Conservation (phyloP, 305 asterid genomes). For the Rubia tinctorum region DNA sequence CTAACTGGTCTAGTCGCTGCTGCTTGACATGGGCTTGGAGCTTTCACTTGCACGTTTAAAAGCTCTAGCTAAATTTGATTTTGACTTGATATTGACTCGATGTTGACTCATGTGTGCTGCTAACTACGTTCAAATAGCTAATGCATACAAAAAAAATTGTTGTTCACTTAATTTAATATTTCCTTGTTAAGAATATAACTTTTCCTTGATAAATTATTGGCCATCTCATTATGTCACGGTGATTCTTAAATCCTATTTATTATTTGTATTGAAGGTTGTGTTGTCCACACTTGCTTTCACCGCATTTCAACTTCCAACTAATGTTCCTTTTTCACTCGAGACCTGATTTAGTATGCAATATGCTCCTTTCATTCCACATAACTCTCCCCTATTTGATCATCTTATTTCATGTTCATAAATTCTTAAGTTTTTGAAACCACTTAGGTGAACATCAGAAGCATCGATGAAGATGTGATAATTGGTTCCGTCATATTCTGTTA, state of each 20-base stretch:
- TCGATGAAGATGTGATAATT: constrained; percentile 97
- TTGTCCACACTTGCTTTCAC: constrained; percentile 93
- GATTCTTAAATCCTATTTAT: constrained; percentile 13
- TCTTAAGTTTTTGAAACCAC: constrained; percentile 15
- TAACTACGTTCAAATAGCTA: neutral
- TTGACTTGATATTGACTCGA: constrained; percentile 93
- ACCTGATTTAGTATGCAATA: constrained; percentile 74
- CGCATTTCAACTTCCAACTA: constrained; percentile 98
- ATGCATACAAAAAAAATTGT: neutral
- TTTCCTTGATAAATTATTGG: neutral
- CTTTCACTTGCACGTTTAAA: constrained; percentile 90
- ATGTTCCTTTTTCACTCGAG: too few species aligned
- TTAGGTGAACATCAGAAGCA: constrained; percentile 93
- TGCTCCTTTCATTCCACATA: neutral
- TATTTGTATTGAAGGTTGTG: constrained; percentile 65
- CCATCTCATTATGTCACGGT: neutral
- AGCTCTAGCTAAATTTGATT: constrained; percentile 96
- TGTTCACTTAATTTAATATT: neutral
- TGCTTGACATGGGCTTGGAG: constrained; percentile 99
- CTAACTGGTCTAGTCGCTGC: constrained; percentile 54
- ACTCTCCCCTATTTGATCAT: constrained; percentile 1
- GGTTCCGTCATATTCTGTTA: too few species aligned
- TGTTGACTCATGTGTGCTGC: constrained; percentile 65
- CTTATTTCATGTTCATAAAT: constrained; percentile 14
- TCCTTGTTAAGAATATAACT: neutral